Evolutionary conservation across 768 basidiomycete genomes (phyloP).

Genomic region (Lactarius deliciosus): DNA sequence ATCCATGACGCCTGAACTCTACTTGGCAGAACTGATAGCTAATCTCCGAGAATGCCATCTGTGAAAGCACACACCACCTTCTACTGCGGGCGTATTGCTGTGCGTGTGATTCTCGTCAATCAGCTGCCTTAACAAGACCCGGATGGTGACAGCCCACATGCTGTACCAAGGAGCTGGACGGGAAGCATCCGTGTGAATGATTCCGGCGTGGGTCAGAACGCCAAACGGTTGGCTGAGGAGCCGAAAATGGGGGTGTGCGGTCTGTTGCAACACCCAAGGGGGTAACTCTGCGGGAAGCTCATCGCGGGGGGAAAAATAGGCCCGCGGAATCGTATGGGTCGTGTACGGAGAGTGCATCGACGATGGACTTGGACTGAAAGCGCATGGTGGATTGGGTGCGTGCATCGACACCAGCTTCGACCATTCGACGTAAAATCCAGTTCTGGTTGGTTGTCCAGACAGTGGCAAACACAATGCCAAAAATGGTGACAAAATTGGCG

Average conservation of each 20-base stretch:
- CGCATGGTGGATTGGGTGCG: slow-evolving; percentile 25
- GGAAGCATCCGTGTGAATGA: neutral
- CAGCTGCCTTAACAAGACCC: neutral
- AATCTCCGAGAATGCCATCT: neutral
- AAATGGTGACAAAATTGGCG: slow-evolving; percentile 28
- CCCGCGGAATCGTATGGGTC: slow-evolving; percentile 15
- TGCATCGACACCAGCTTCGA: slow-evolving; percentile 20
- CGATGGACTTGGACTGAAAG: slow-evolving; percentile 22
- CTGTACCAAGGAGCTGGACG: neutral
- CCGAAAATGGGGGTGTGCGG: neutral
- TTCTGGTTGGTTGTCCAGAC: slow-evolving; percentile 30
- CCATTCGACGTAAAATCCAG: slow-evolving; percentile 28
- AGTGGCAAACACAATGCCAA: slow-evolving; percentile 29
- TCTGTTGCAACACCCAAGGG: neutral
- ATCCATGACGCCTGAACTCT: neutral
- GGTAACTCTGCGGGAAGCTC: neutral
- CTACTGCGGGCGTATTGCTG: neutral
- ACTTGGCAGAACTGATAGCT: neutral
- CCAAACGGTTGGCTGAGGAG: neutral
- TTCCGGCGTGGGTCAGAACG: neutral
- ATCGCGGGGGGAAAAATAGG: slow-evolving; percentile 1
- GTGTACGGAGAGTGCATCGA: slow-evolving; percentile 4
- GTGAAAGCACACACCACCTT: neutral
- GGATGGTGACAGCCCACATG: slow-evolving; percentile 1
- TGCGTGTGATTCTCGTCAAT: slow-evolving; percentile 10